Evolutionary conservation across 2,329 filamentous ascomycete genomes (phyloP), one percentile per base, ranked within the genome.

Genomic region (Monosporascus ibericus): DNA sequence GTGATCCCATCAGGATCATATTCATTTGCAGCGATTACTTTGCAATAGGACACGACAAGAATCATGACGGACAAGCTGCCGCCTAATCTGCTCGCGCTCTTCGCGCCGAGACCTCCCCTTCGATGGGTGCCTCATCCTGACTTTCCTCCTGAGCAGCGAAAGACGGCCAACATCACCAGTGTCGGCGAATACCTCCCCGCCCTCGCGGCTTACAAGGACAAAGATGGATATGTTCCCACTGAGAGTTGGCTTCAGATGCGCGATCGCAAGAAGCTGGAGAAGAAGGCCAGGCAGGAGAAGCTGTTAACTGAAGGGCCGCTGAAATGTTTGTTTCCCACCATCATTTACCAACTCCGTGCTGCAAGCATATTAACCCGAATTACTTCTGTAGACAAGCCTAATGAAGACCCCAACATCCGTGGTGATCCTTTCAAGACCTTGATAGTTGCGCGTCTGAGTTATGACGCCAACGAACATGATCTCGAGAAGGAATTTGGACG

Each of bases 11-110:
- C n/a, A 25, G 7, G 25, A 20, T 15, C 24, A 44, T 7, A 46
- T 44, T 6, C 40, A 9, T 24, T 47, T 17, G 3, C 5, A 44
- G 46, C 25, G 24, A 48, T 44, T 44, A 18, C 47, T 47, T 9
- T 50, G 30, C 47, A 20, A 47, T 48, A 15, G 25, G 42, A 25
- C 11, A 14, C 11, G n/a, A 18, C n/a, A 20, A 46, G 57, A 51
- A 76, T 63, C 57, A 99, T 97, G 94, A 97, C 94, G 48, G 92
- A 96, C 79, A 94, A 95, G 74, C 87, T 99, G 20, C 92, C 94
- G 53, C 90, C 88, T 52, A 92, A 95, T 69, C 82, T 97, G 54
- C 81, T 97, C 64, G 88, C 89, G 72, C 89, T 97, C 61, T 99
- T 99, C 76, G 89, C 92, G 73, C 90, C 94, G 68, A 89, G 94